Percentiles rank a stretch among this genome's conserved stretches.
phyloP scores from a whole-genome alignment of 2,329 filamentous ascomycete genomes.

The Escovopsis sp. region DNA sequence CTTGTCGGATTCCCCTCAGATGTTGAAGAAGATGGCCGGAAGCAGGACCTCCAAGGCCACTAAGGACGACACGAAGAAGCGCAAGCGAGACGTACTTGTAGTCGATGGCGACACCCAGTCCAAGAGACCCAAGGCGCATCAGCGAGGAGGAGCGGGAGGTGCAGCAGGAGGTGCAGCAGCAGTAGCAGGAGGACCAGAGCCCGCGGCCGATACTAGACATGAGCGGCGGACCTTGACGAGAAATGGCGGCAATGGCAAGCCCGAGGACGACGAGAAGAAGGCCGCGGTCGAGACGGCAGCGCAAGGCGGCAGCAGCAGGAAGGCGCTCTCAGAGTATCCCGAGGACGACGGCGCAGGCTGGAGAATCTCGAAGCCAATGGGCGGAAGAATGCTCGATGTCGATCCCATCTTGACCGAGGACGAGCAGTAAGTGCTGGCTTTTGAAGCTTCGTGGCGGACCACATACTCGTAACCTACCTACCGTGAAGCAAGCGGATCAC shows the following conservation, averaged over 20 bases:
- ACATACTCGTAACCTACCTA: no score
- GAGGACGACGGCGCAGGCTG: conserved; percentile 28
- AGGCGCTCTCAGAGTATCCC: conserved; percentile 14
- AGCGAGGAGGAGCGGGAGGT: no score
- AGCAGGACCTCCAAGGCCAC: conserved; percentile 17
- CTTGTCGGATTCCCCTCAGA: no score
- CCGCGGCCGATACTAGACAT: conserved; percentile 2
- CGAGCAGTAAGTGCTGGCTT: conserved; percentile 36
- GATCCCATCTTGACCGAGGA: conserved; percentile 48
- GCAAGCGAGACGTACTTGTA: conserved; percentile 26
- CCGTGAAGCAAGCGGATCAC: not conserved
- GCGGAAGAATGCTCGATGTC: conserved; percentile 49
- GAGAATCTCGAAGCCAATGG: conserved; percentile 49
- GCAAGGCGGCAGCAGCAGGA: conserved; percentile 10
- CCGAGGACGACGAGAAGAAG: no score
- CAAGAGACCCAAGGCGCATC: conserved; percentile 25
- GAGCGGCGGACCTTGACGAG: not conserved
- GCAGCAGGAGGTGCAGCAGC: no score
- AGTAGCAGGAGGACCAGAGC: no score
- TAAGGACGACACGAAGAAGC: conserved; percentile 28
- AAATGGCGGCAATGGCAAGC: no score
- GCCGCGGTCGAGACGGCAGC: not conserved
- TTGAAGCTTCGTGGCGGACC: not conserved
- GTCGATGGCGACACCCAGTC: conserved; percentile 26
- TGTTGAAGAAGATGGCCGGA: conserved; percentile 21